Evolutionary conservation across 140 eudicot species (phyloP).

Genomic region (Flaveria floridana): DNA sequence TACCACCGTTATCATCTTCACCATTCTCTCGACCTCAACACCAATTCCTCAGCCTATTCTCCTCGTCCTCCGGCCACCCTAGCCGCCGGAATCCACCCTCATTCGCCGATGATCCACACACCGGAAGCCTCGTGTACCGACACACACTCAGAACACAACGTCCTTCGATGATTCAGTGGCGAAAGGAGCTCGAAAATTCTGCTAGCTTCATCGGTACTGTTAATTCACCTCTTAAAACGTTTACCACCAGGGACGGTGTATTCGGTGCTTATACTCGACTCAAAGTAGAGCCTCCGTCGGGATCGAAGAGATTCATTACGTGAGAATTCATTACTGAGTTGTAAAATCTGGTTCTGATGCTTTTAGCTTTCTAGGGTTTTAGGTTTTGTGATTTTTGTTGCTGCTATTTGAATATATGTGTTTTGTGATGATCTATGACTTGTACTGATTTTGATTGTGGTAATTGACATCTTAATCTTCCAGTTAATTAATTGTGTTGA

Average conservation of each 20-base stretch:
- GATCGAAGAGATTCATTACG: conserved; percentile 33
- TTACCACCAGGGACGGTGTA: background rate
- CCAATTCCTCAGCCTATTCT: conserved; percentile 25
- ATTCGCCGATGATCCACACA: conserved; percentile 20
- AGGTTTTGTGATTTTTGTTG: conserved; percentile 14
- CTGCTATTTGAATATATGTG: background rate
- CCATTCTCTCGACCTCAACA: conserved; percentile 14
- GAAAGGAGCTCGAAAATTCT: conserved; percentile 35
- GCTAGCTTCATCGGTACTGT: conserved; percentile 66
- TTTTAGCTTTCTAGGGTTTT: conserved; percentile 1
- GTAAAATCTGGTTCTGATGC: background rate
- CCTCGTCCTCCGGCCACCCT: conserved; percentile 31
- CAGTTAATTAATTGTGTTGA: background rate
- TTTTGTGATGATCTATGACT: conserved; percentile 7
- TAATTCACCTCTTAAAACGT: conserved; percentile 24
- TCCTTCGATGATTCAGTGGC: conserved; percentile 48
- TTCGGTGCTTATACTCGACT: conserved; percentile 44
- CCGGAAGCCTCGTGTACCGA: conserved; percentile 43
- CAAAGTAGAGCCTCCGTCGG: conserved; percentile 36
- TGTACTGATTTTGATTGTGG: background rate
- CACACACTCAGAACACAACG: conserved; percentile 59
- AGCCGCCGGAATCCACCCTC: conserved; percentile 9
- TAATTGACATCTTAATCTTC: background rate
- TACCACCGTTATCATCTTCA: background rate
- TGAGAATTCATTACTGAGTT: conserved; percentile 29